Percentiles rank a stretch among this genome's conserved stretches.
phyloP scores from a whole-genome alignment of 2,329 filamentous ascomycete genomes.

The Falciphora oryzae region DNA sequence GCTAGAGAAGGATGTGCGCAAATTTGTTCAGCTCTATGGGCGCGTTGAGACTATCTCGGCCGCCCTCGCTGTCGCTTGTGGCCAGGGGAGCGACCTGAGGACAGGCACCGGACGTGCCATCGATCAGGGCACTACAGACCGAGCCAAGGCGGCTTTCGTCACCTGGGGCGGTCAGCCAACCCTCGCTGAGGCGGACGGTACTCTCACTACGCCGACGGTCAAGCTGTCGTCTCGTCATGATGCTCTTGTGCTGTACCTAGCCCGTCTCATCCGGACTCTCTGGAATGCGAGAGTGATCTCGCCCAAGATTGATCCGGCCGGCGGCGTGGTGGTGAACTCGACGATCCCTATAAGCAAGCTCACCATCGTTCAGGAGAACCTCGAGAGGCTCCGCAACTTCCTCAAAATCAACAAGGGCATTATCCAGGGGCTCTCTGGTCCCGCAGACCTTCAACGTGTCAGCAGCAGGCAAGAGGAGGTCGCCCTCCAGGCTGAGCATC shows the following conservation, averaged over 20 bases:
- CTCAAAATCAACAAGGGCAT: constrained; percentile 81
- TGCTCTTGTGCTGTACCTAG: constrained; percentile 80
- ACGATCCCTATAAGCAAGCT: constrained; percentile 65
- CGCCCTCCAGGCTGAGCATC: constrained; percentile 87
- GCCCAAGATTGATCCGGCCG: constrained; percentile 40
- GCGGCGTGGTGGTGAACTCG: constrained; percentile 58
- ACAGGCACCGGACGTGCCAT: constrained; percentile 70
- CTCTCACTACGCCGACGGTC: constrained; percentile 73
- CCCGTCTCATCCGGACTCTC: constrained; percentile 78
- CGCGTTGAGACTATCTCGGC: constrained; percentile 84
- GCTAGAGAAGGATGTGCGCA: constrained; percentile 73
- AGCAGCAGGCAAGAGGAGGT: constrained; percentile 85
- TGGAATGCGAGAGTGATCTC: constrained; percentile 77
- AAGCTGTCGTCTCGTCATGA: constrained; percentile 84
- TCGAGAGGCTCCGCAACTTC: constrained; percentile 75
- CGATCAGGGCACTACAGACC: constrained; percentile 80
- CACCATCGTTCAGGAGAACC: constrained; percentile 68
- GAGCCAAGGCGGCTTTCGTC: constrained; percentile 81
- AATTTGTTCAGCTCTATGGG: constrained; percentile 81
- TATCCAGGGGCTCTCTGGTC: constrained; percentile 90
- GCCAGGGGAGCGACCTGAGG: constrained; percentile 72
- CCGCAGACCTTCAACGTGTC: constrained; percentile 73
- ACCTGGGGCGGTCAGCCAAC: constrained; percentile 86
- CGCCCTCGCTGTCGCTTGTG: constrained; percentile 89
- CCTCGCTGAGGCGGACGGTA: constrained; percentile 70